Conservation (phyloP, 73 alveolate genomes). For the Stentor roeselii region DNA sequence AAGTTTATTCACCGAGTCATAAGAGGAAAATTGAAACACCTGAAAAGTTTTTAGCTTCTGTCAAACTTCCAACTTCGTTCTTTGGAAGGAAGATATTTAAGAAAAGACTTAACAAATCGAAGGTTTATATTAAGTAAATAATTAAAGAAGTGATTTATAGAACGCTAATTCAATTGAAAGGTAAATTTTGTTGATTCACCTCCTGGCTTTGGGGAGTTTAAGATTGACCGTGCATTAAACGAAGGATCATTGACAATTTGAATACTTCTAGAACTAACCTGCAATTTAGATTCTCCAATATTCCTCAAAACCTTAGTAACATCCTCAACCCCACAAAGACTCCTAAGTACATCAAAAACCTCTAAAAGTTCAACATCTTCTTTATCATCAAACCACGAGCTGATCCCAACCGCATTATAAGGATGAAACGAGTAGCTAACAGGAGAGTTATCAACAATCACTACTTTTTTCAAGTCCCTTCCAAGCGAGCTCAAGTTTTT, state of each 20-base stretch:
- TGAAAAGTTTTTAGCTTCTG: too few species aligned
- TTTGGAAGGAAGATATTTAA: too few species aligned
- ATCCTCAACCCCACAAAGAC: background rate
- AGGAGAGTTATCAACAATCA: constrained; percentile 91
- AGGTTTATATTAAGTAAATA: too few species aligned
- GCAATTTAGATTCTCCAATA: background rate
- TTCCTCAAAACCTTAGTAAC: background rate
- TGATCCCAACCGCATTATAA: constrained; percentile 89
- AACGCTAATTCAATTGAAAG: too few species aligned
- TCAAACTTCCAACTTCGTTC: too few species aligned
- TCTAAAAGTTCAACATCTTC: constrained; percentile 13
- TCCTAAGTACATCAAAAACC: background rate
- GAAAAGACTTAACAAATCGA: too few species aligned
- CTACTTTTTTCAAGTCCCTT: constrained; percentile 74
- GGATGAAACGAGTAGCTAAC: constrained; percentile 90
- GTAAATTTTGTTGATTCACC: too few species aligned
- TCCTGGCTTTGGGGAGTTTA: background rate
- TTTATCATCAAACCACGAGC: constrained; percentile 91
- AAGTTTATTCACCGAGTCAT: too few species aligned
- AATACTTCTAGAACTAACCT: background rate
- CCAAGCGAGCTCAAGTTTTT: constrained; percentile 83
- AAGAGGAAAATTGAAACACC: too few species aligned
- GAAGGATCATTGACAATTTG: background rate
- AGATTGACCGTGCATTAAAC: background rate
- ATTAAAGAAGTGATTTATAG: too few species aligned